Conservation (phyloP, 306 rosid species). For the Pachyrhizus erosus region DNA sequence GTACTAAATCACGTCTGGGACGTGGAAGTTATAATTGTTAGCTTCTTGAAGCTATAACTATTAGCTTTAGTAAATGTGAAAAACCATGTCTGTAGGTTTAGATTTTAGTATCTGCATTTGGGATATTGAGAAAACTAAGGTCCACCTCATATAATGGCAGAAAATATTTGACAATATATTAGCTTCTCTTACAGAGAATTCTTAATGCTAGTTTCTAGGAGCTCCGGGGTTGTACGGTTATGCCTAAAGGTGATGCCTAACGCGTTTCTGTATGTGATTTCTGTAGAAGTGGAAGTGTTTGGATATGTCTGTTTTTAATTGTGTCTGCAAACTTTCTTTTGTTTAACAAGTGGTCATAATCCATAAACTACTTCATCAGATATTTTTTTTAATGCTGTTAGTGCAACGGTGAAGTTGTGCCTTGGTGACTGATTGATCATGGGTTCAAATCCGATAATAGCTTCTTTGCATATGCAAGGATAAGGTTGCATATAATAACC, state of each 20-base stretch:
- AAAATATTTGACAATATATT: background rate
- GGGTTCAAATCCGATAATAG: no score
- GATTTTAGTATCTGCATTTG: constrained; percentile 12
- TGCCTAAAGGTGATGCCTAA: background rate
- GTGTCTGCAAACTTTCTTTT: constrained; percentile 1
- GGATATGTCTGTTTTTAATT: constrained; percentile 1
- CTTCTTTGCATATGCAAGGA: no score
- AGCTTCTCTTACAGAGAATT: background rate
- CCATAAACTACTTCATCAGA: background rate
- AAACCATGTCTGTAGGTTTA: background rate
- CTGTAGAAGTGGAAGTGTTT: constrained; percentile 22
- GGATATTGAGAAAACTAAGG: constrained; percentile 13
- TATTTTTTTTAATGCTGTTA: background rate
- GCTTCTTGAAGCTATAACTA: background rate
- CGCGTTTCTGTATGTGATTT: constrained; percentile 13
- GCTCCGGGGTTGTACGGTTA: background rate
- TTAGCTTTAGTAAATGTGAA: background rate
- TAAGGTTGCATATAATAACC: no score
- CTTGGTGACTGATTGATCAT: no score
- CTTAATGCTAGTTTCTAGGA: background rate
- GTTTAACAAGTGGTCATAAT: constrained; percentile 5
- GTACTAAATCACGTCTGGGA: background rate
- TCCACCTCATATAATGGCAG: constrained; percentile 7
- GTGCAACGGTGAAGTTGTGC: no score
- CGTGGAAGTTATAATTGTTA: background rate